A percentile compares a stretch with the other conserved stretches of the same genome.
These are phyloP conservation scores for Lentinula guzmanii DNA, from an alignment of 768 basidiomycete species.

Conservation along the genomic window DNA sequence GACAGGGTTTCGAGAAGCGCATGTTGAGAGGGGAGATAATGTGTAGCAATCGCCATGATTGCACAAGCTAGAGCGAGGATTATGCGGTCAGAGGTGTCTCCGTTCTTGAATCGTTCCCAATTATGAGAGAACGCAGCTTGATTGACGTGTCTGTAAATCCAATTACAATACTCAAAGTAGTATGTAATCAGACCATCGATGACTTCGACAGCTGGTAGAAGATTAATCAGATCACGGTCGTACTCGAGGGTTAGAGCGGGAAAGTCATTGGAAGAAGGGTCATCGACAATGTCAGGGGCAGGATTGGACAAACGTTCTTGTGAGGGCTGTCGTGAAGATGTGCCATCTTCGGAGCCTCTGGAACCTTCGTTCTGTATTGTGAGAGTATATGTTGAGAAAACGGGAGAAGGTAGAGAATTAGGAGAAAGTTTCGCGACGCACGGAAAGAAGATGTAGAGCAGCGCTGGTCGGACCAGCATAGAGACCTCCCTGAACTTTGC, in stretches of 20 bases:
- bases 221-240: slow-evolving; percentile 66
- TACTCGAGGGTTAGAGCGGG: slow-evolving; percentile 43
- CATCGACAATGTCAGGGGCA: slow-evolving; percentile 9
- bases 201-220: slow-evolving; percentile 58
- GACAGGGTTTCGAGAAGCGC: slow-evolving; percentile 46
- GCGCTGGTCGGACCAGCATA: slow-evolving; percentile 80
- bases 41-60: slow-evolving; percentile 67
- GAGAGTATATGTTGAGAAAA: slow-evolving; percentile 12
- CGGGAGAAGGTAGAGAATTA: background rate
- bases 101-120: slow-evolving; percentile 73
- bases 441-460: slow-evolving; percentile 62
- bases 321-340: slow-evolving; percentile 46
- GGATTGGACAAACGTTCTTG: slow-evolving; percentile 31
- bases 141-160: slow-evolving; percentile 80
- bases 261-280: slow-evolving; percentile 27
- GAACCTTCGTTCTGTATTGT: slow-evolving; percentile 28
- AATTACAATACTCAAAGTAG: slow-evolving; percentile 86
- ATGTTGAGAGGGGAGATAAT: slow-evolving; percentile 66
- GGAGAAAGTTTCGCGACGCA: slow-evolving; percentile 22
- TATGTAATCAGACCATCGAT: slow-evolving; percentile 69
- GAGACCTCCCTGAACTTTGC: slow-evolving; percentile 58
- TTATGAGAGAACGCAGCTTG: slow-evolving; percentile 51
- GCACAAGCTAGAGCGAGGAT: slow-evolving; percentile 67
- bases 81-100: slow-evolving; percentile 58
- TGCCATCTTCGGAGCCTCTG: slow-evolving; percentile 45